Percentiles rank a stretch among this genome's conserved stretches.
Conservation (phyloP, 768 basidiomycete species). For the Exidia glandulosa region DNA sequence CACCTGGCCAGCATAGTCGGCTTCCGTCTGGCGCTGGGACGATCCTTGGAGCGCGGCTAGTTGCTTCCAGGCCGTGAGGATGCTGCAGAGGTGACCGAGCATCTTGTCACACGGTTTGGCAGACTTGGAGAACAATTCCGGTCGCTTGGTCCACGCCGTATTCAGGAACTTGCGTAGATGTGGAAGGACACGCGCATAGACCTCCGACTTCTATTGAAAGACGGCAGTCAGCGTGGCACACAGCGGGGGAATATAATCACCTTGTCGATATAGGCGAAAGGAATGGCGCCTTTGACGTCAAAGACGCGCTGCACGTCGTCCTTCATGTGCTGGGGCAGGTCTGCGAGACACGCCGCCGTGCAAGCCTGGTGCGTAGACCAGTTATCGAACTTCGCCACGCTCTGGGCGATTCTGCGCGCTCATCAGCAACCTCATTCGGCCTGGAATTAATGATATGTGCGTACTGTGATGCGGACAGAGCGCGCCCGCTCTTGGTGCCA, state of each 20-base stretch:
- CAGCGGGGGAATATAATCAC: background rate
- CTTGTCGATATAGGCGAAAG: background rate
- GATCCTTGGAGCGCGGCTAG: conserved; percentile 32
- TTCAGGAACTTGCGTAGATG: conserved; percentile 23
- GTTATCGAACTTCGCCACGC: background rate
- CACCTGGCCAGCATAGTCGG: conserved; percentile 46
- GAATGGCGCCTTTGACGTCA: background rate
- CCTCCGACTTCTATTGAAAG: background rate
- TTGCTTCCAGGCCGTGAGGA: conserved; percentile 35
- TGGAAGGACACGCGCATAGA: conserved; percentile 1
- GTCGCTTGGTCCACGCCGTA: conserved; percentile 22
- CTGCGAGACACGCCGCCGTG: background rate
- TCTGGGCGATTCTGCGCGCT: background rate
- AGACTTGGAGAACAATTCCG: conserved; percentile 29
- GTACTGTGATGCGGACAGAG: no score
- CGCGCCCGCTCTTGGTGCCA: no score
- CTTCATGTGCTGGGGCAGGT: background rate
- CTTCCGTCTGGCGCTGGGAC: conserved; percentile 40
- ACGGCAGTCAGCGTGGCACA: background rate
- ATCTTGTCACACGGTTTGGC: conserved; percentile 12
- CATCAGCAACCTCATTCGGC: no score
- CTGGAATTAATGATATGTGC: no score
- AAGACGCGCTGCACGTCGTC: background rate
- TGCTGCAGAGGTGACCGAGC: conserved; percentile 27
- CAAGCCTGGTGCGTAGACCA: background rate